These are phyloP conservation scores for Lomentospora prolificans DNA, from an alignment of 2,329 filamentous ascomycete species.

Conservation along the genomic window DNA sequence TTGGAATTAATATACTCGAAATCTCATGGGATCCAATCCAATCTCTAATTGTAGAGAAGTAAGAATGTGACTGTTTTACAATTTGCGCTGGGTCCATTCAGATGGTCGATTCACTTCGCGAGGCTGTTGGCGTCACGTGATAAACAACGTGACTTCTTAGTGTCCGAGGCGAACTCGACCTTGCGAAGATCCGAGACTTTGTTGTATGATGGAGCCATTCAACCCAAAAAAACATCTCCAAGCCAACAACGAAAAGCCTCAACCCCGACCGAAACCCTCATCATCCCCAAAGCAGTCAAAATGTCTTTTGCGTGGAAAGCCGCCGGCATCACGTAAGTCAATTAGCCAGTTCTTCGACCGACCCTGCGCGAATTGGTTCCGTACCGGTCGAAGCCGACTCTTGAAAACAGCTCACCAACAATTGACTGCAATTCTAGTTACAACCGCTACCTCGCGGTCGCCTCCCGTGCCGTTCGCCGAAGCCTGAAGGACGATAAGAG, in stretches of 20 bases:
- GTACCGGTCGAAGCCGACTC: constrained; percentile 13
- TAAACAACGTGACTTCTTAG: neutral
- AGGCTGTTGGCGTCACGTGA: constrained; percentile 1
- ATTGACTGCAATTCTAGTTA: constrained; percentile 52
- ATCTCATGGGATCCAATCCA: neutral
- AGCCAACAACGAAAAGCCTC: constrained; percentile 3
- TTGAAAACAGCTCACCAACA: constrained; percentile 22
- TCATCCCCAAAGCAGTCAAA: constrained; percentile 34
- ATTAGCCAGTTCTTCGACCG: constrained; percentile 7
- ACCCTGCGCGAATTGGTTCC: neutral
- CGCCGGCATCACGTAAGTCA: constrained; percentile 83
- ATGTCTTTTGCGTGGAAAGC: constrained; percentile 99
- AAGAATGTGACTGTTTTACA: too few species aligned
- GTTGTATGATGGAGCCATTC: neutral
- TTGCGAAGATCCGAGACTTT: constrained; percentile 8
- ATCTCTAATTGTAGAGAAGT: too few species aligned
- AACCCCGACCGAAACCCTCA: constrained; percentile 1
- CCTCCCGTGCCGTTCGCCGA: constrained; percentile 87
- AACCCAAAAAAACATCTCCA: constrained; percentile 6
- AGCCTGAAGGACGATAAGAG: constrained; percentile 95
- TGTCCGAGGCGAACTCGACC: constrained; percentile 8
- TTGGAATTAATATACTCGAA: neutral
- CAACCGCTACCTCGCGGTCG: constrained; percentile 98
- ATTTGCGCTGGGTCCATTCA: too few species aligned
- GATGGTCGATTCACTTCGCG: too few species aligned